Percentiles rank a stretch among this genome's conserved stretches.
Conservation (phyloP, 345 rosid species). For the Lepidium sativum region DNA sequence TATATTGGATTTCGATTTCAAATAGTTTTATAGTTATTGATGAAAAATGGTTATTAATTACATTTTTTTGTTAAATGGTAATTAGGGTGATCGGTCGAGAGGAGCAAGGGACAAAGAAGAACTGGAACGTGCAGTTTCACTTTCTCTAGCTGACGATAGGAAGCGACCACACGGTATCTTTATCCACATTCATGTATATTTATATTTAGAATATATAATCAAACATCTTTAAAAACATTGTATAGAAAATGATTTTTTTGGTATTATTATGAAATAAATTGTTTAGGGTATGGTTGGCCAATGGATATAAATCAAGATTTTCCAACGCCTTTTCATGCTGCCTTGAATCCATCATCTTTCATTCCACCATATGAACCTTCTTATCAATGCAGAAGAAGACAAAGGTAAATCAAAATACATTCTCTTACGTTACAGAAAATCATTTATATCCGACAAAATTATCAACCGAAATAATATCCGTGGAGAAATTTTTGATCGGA, state of each 20-base stretch:
- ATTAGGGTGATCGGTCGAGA: slow-evolving; percentile 59
- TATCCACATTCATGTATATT: neutral
- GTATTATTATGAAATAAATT: neutral
- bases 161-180: slow-evolving; percentile 49
- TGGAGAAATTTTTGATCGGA: too few relatives aligned
- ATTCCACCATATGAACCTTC: slow-evolving; percentile 48
- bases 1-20: too few relatives aligned
- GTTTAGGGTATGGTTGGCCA: slow-evolving; percentile 48
- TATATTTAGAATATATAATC: neutral
- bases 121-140: slow-evolving; percentile 57
- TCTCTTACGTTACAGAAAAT: neutral
- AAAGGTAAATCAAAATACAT: slow-evolving; percentile 34
- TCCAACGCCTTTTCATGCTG: slow-evolving; percentile 38
- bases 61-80: neutral
- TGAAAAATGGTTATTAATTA: neutral
- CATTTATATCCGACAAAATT: too few relatives aligned
- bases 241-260: neutral
- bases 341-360: slow-evolving; percentile 34
- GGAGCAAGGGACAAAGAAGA: slow-evolving; percentile 57
- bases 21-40: too few relatives aligned
- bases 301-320: slow-evolving; percentile 35
- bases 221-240: neutral
- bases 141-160: slow-evolving; percentile 50
- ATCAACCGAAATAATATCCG: too few relatives aligned
- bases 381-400: slow-evolving; percentile 35